phyloP scores from a whole-genome alignment of 805 yeast species.

The Teunomyces barrocoloradensis region DNA sequence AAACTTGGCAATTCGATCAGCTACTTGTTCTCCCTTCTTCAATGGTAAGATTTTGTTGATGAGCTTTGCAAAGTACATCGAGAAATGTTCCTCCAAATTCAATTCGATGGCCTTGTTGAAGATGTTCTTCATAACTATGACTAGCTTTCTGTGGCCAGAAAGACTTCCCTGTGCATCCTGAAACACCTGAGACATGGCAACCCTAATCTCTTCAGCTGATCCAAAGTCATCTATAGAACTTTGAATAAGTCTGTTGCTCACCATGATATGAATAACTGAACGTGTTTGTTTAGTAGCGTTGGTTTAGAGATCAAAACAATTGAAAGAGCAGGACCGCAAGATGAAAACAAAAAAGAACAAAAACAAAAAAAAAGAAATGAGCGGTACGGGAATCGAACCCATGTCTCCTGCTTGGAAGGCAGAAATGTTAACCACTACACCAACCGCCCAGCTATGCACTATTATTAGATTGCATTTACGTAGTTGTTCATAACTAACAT shows the following conservation, averaged over 20 bases:
- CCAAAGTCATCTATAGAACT: slow-evolving; percentile 18
- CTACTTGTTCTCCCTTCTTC: slow-evolving; percentile 67
- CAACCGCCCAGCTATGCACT: slow-evolving; percentile 56
- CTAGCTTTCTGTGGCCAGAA: slow-evolving; percentile 75
- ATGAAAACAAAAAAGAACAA: too few species aligned
- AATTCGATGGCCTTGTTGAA: slow-evolving; percentile 54
- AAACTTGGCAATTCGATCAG: slow-evolving; percentile 75
- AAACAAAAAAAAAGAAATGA: slow-evolving; percentile 40
- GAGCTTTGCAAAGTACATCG: slow-evolving; percentile 55
- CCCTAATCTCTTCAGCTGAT: slow-evolving; percentile 20
- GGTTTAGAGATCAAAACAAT: not conserved
- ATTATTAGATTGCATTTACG: too few species aligned
- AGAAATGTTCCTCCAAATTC: slow-evolving; percentile 57
- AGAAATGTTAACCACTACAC: slow-evolving; percentile 90
- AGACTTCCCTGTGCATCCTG: slow-evolving; percentile 75
- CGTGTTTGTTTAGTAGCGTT: not conserved
- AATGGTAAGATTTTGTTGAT: slow-evolving; percentile 64
- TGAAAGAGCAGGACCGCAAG: not conserved
- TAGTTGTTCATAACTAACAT: not conserved
- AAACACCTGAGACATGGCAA: slow-evolving; percentile 63
- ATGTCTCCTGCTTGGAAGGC: slow-evolving; percentile 94
- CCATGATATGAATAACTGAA: not conserved
- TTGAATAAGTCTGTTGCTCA: slow-evolving; percentile 9
- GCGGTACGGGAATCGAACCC: slow-evolving; percentile 94
- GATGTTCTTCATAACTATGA: slow-evolving; percentile 57